These are phyloP conservation scores for Geosmithia flava DNA, from an alignment of 2,329 filamentous ascomycete species.

Conservation along the genomic window DNA sequence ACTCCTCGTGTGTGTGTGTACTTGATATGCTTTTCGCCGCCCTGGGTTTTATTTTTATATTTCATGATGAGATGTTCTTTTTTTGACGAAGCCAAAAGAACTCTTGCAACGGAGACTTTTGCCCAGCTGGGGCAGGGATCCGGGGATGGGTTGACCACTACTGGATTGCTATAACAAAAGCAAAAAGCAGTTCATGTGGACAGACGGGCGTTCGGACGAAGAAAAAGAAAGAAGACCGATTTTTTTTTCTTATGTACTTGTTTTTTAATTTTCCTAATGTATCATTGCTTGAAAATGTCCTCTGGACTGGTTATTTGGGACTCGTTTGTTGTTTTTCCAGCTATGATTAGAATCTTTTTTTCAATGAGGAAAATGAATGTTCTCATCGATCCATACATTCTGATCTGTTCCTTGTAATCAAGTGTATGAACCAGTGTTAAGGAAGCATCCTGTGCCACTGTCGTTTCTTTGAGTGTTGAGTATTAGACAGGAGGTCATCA, in stretches of 20 bases:
- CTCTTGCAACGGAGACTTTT: too few relatives aligned
- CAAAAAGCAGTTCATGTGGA: too few relatives aligned
- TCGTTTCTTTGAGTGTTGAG: too few relatives aligned
- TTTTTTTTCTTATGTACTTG: not conserved
- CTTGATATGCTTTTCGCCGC: not conserved
- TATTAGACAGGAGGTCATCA: too few relatives aligned
- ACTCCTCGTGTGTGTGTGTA: not conserved
- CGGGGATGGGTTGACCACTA: too few relatives aligned
- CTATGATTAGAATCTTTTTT: not conserved
- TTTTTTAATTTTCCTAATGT: not conserved
- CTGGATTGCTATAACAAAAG: too few relatives aligned
- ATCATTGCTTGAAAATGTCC: not conserved
- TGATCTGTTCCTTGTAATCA: not conserved
- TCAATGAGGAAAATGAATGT: too few relatives aligned
- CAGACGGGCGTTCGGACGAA: not conserved
- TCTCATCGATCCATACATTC: too few relatives aligned
- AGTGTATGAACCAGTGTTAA: too few relatives aligned
- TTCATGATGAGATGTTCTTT: not conserved
- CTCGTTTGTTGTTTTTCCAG: not conserved
- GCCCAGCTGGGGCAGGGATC: too few relatives aligned
- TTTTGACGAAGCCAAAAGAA: too few relatives aligned
- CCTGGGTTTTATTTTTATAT: not conserved
- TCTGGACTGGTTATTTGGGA: not conserved
- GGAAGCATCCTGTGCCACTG: too few relatives aligned
- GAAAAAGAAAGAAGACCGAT: not conserved